Percentiles rank a stretch among this genome's conserved stretches.
Conservation (phyloP, 805 yeast genomes). For the Wickerhamomyces silvicola region DNA sequence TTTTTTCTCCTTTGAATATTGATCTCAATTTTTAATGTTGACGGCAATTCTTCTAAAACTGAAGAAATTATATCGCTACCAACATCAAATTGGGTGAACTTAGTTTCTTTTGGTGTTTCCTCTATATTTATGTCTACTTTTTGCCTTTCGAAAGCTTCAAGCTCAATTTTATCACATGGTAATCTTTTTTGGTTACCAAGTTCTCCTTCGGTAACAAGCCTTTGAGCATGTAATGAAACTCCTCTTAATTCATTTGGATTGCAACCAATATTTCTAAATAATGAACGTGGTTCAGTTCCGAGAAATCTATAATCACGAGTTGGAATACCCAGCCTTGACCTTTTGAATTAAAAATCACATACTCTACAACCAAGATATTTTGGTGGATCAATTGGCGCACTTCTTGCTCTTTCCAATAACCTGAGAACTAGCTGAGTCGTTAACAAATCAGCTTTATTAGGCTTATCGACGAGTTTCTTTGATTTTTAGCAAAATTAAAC, state of each 20-base stretch:
- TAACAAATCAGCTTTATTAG: slow-evolving; percentile 37
- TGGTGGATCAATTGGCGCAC: slow-evolving; percentile 69
- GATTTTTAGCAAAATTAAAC: slow-evolving; percentile 47
- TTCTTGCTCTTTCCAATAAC: slow-evolving; percentile 53
- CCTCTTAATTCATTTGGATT: slow-evolving; percentile 74
- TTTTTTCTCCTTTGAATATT: slow-evolving; percentile 10
- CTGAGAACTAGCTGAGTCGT: slow-evolving; percentile 61
- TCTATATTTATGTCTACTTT: slow-evolving; percentile 7
- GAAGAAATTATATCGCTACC: slow-evolving; percentile 25
- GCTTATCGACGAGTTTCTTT: slow-evolving; percentile 49
- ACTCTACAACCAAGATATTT: slow-evolving; percentile 82
- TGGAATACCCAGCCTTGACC: slow-evolving; percentile 52
- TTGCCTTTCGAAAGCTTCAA: slow-evolving; percentile 6
- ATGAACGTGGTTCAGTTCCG: slow-evolving; percentile 49
- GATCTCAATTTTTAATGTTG: slow-evolving; percentile 10
- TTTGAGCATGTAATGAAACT: slow-evolving; percentile 61
- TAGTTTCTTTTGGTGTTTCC: slow-evolving; percentile 1
- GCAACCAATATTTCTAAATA: slow-evolving; percentile 50
- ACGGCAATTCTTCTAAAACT: slow-evolving; percentile 21
- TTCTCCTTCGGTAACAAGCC: slow-evolving; percentile 35
- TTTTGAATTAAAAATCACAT: slow-evolving; percentile 59
- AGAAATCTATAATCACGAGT: slow-evolving; percentile 57
- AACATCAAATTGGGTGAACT: slow-evolving; percentile 17
- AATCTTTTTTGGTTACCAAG: slow-evolving; percentile 27
- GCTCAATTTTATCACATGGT: slow-evolving; percentile 24